phyloP scores from a whole-genome alignment of 208 protist species.

The Leishmania arabica region DNA sequence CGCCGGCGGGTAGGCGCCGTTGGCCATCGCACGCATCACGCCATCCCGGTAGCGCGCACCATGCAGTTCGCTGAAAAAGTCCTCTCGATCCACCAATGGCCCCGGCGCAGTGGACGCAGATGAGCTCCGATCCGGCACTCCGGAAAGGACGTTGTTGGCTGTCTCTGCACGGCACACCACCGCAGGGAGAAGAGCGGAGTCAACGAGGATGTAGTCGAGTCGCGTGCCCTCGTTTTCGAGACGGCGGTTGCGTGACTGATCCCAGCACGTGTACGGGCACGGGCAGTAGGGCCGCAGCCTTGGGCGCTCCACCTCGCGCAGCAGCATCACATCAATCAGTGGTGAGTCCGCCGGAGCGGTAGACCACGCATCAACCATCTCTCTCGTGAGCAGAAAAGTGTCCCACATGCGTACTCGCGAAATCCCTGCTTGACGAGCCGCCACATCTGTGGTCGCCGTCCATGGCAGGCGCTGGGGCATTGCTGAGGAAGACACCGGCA shows the following conservation, averaged over 20 bases:
- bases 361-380: not conserved
- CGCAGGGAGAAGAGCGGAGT: constrained; percentile 44
- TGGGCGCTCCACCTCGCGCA: constrained; percentile 19
- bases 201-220: constrained; percentile 92
- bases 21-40: constrained; percentile 57
- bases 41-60: constrained; percentile 40
- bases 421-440: not conserved
- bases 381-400: constrained; percentile 44
- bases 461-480: constrained; percentile 12
- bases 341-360: not conserved
- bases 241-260: constrained; percentile 88
- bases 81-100: constrained; percentile 4
- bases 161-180: constrained; percentile 50
- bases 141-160: constrained; percentile 59
- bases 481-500: constrained; percentile 21
- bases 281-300: constrained; percentile 48
- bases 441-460: not conserved
- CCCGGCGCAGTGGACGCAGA: not conserved
- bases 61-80: constrained; percentile 70
- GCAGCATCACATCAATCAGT: constrained; percentile 14
- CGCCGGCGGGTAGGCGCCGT: constrained; percentile 63
- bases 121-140: not conserved
- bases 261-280: constrained; percentile 90
- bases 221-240: constrained; percentile 86
- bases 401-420: constrained; percentile 39